phyloP scores from a whole-genome alignment of 2,329 filamentous ascomycete species.

The Sclerotinia nivalis region DNA sequence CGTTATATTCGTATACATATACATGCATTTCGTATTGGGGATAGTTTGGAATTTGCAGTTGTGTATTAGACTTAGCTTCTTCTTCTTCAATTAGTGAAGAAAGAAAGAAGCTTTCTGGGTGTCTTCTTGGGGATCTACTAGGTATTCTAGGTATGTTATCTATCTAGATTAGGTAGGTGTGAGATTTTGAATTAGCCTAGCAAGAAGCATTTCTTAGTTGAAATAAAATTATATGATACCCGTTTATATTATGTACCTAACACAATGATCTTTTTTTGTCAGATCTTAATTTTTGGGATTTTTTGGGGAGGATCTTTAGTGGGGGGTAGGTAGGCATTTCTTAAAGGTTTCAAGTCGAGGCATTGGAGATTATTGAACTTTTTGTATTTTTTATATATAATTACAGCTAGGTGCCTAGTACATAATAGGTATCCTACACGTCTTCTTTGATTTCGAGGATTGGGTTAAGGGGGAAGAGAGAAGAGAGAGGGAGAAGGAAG shows the following conservation, averaged over 20 bases:
- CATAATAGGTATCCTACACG: background rate
- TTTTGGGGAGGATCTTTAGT: too few species aligned
- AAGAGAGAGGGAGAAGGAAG: too few species aligned
- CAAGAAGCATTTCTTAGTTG: slow-evolving; percentile 7
- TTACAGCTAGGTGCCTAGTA: background rate
- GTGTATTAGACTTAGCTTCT: background rate
- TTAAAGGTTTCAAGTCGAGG: too few species aligned
- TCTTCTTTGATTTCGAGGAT: background rate
- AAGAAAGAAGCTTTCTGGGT: background rate
- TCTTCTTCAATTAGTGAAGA: background rate
- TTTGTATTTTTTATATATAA: background rate
- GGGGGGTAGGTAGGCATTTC: too few species aligned
- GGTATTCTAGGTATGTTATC: too few species aligned
- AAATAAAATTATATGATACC: slow-evolving; percentile 6
- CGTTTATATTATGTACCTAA: too few species aligned
- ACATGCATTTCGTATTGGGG: background rate
- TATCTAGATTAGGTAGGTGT: background rate
- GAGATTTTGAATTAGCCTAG: background rate
- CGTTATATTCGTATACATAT: background rate
- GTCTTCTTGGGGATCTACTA: background rate
- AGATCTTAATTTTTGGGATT: too few species aligned
- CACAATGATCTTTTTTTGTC: too few species aligned
- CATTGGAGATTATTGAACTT: background rate
- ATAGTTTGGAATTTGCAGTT: background rate
- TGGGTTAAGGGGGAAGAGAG: fast-evolving